A percentile compares a stretch with the other conserved stretches of the same genome.
phyloP scores from a whole-genome alignment of 345 rosid genomes.

The Sapria himalayana region DNA sequence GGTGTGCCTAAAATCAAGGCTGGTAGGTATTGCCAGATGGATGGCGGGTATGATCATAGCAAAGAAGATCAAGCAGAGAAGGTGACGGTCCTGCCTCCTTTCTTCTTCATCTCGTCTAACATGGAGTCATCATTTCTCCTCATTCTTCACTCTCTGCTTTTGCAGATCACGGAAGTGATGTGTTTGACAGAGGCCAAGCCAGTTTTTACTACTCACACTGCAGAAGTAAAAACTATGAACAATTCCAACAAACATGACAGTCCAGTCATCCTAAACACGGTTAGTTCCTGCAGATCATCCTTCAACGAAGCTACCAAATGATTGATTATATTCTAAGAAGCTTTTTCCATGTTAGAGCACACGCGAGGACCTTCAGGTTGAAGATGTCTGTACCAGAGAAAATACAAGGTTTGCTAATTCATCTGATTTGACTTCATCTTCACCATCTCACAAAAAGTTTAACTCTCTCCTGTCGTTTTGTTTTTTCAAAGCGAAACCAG shows the following conservation, averaged over 20 bases:
- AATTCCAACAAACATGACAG: constrained; percentile 9
- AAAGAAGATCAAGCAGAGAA: constrained; percentile 40
- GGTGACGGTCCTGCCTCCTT: constrained; percentile 15
- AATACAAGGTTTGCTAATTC: constrained; percentile 21
- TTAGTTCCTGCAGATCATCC: no score
- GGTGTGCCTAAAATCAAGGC: constrained; percentile 65
- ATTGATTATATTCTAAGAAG: constrained; percentile 13
- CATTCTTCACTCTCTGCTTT: no score
- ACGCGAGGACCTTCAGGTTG: constrained; percentile 6
- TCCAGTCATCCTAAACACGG: constrained; percentile 8
- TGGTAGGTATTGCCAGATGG: constrained; percentile 46
- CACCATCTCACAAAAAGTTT: no score
- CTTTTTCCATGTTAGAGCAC: constrained; percentile 8
- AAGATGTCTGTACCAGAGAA: constrained; percentile 8
- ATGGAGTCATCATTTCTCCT: no score
- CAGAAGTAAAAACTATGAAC: constrained; percentile 7
- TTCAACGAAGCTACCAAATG: no score
- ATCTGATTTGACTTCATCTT: no score
- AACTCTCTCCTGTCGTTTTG: no score
- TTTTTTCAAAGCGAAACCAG: no score
- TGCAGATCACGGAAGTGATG: constrained; percentile 27
- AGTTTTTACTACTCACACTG: no score
- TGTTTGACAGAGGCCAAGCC: no score
- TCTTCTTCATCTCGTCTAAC: constrained; percentile 1
- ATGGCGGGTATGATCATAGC: constrained; percentile 54